phyloP scores from a whole-genome alignment of 2,329 filamentous ascomycete species.

The Tolypocladium inflatum region DNA sequence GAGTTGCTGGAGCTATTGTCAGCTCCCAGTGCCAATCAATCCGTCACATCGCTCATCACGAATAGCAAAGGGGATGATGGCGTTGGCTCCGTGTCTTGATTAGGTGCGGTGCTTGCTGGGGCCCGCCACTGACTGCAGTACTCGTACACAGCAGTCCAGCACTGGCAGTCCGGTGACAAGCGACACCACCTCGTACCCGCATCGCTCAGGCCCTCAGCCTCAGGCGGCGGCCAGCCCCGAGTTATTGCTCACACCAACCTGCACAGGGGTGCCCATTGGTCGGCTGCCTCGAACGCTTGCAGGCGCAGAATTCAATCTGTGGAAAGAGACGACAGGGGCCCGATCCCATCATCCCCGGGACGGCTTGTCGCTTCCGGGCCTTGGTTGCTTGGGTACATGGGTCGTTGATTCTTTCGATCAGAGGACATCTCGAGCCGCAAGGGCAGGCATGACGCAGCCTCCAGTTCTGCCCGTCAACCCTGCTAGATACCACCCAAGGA shows the following conservation, averaged over 20 bases:
- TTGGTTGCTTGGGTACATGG: not conserved
- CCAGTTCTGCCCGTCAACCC: not conserved
- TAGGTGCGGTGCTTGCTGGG: not conserved
- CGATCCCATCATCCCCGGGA: not conserved
- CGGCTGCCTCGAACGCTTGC: not conserved
- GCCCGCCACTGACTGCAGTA: not conserved
- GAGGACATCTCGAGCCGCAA: not conserved
- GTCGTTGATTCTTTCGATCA: not conserved
- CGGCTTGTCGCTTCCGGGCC: not conserved
- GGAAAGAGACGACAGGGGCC: not conserved
- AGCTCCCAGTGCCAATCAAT: not conserved
- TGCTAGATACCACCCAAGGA: too few relatives aligned
- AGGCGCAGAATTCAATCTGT: not conserved
- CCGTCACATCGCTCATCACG: slow-evolving; percentile 1
- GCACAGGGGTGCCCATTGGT: not conserved
- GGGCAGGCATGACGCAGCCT: not conserved
- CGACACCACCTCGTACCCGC: not conserved
- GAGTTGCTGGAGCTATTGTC: not conserved
- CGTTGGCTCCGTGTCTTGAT: not conserved
- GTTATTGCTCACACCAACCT: not conserved
- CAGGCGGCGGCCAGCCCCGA: not conserved
- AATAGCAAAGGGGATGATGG: not conserved
- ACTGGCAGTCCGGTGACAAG: not conserved
- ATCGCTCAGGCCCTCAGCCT: not conserved
- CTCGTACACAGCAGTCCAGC: not conserved